Base-by-base conservation (phyloP, 1,284 basidiomycete genomes). In the Fomitiporia mediterranea region DNA sequence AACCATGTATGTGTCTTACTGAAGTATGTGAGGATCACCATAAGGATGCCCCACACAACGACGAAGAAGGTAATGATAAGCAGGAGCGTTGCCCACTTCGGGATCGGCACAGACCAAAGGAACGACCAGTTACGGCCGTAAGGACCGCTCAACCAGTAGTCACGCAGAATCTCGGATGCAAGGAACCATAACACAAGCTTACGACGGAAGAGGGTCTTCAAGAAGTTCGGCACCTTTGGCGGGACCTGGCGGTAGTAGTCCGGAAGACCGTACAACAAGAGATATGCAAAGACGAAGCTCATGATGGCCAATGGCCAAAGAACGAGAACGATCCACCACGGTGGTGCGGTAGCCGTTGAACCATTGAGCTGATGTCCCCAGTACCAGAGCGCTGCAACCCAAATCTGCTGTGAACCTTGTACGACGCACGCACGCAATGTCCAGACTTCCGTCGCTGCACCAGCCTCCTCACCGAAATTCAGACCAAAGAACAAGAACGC, bases 391-490 rank as follows among this genome's bases (percentile, higher is more conserved):
- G 90, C 92, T 1, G 93, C 89, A 8, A 94, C 86, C 93, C 93
- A 94, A 42, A 95, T 82, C 71, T 95, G 92, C 66, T 95, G 92
- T 6, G 91, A 88, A 46, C 93, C 93, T 70, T 95, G 93, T 1
- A 96, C 93, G 60, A 94, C 74, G 69, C 91, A 94, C 21, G 93
- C 93, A 53, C 93, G 83, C 61, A 91, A 70, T 43, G 86, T 89
- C 93, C 93, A 96, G 13, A 94, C 83, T 69, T 96, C 91, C 2
- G 92, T 94, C 0, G 91, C 90, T 53, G 93, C 91, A 66, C 93
- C 88, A 30, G 92, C 93, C 79, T 95, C 93, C 74, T 96, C 93
- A 72, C 93, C 93, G 69, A 95, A 96, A 72, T 96, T 96, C 62
- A 94, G 80, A 69, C 93, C 92, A 67, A 96, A 96, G 81, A 93